Evolutionary conservation across 371 early-diverging fungal species (phyloP).

Genomic region (Lichtheimia hyalospora): DNA sequence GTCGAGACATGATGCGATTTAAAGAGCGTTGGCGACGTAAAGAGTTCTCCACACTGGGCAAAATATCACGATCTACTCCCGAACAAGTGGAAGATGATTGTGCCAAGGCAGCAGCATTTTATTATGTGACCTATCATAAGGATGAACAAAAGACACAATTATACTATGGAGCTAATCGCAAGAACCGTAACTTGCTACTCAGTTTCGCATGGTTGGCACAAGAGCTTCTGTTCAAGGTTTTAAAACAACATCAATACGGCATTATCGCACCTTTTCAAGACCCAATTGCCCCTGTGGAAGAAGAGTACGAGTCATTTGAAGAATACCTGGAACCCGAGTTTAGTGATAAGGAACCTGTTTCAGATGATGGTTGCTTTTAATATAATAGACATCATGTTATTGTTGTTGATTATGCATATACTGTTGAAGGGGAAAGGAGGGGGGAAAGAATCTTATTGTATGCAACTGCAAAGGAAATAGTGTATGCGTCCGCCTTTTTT

Average conservation of each 20-base stretch:
- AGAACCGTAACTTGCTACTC: too few species aligned
- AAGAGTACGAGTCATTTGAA: too few species aligned
- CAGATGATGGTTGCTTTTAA: too few species aligned
- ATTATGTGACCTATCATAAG: constrained; percentile 63
- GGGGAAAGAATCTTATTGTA: background rate
- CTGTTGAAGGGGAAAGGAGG: background rate
- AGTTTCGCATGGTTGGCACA: constrained; percentile 69
- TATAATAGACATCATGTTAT: too few species aligned
- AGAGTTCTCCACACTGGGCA: constrained; percentile 7
- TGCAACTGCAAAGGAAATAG: background rate
- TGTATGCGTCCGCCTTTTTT: background rate
- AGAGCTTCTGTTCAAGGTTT: constrained; percentile 30
- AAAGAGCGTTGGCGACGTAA: constrained; percentile 7
- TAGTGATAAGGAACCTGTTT: too few species aligned
- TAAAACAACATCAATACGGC: too few species aligned
- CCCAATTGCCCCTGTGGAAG: too few species aligned
- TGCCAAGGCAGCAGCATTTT: constrained; percentile 73
- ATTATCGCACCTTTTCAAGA: too few species aligned
- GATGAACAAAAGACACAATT: too few species aligned
- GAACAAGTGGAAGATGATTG: constrained; percentile 9
- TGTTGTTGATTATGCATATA: too few species aligned
- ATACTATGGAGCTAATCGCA: too few species aligned
- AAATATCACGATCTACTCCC: constrained; percentile 2
- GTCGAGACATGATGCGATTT: background rate
- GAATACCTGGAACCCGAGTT: too few species aligned